A percentile compares a stretch with the other conserved stretches of the same genome.
These are phyloP conservation scores for Cyclanthera cordifolia DNA, from an alignment of 306 rosid species.

Conservation along the genomic window DNA sequence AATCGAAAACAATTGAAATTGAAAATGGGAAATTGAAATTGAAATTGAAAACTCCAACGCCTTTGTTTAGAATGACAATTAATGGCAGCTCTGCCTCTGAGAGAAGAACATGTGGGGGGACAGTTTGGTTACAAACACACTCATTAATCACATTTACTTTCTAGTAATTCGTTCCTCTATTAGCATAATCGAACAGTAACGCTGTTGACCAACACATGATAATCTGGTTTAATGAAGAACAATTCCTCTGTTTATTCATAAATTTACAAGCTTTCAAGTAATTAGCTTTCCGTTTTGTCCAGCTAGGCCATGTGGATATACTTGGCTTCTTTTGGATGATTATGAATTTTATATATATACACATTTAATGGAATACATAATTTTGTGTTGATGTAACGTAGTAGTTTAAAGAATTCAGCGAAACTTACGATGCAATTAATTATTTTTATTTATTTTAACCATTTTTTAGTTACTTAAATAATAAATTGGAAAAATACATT, in stretches of 20 bases:
- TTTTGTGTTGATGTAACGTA: no score
- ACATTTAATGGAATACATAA: no score
- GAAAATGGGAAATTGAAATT: slow-evolving; percentile 12
- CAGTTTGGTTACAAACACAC: slow-evolving; percentile 51
- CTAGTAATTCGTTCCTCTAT: slow-evolving; percentile 24
- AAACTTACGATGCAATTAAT: no score
- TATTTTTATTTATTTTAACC: no score
- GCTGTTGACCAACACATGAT: slow-evolving; percentile 15
- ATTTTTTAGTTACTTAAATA: no score
- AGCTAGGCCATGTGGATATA: slow-evolving; percentile 41
- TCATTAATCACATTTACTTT: slow-evolving; percentile 42
- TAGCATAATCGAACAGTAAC: no score
- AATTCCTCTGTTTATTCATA: slow-evolving; percentile 18
- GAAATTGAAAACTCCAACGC: slow-evolving; percentile 18
- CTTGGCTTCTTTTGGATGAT: not conserved
- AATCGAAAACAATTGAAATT: not conserved
- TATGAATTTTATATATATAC: no score
- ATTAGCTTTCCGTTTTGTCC: slow-evolving; percentile 21
- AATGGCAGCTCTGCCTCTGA: slow-evolving; percentile 23
- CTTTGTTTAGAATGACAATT: no score
- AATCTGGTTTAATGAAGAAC: slow-evolving; percentile 12
- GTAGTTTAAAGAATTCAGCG: no score
- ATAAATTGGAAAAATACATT: no score
- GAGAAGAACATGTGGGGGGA: slow-evolving; percentile 36
- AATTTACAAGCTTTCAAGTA: slow-evolving; percentile 14